Base-by-base conservation (phyloP, 331 rosid species). In the Pyracantha coccinea region DNA sequence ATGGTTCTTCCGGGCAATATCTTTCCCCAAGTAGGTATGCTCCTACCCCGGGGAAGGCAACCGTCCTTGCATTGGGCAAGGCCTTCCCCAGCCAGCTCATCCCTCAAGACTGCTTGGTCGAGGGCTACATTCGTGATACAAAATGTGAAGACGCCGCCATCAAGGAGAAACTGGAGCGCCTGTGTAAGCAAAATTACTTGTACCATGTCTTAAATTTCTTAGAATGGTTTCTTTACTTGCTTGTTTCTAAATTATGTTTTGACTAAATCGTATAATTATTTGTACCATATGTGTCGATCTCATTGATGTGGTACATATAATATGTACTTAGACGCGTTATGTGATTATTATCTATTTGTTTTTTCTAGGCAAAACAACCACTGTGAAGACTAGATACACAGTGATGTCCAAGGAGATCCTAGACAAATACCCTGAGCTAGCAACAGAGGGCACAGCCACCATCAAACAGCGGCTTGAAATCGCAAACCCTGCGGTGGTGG, bases 331-430 rank as follows among this genome's bases (percentile, higher is more conserved):
- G 8, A 24, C 8, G 31, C 5, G 8, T 25, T 14, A 25, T 13
- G 33, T 25, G 66, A 60, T 60, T 0, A 60, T 50, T 16, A 6
- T 50, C 7, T 50, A 0, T 66, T 28, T 58, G 28, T 52, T 29
- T 72, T 75, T 8, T 38, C 4, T 53, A 95, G 99, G 99, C 61
- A 92, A 89, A 82, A 95, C 93, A 64, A 95, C 98, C 6, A 95
- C 99, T 8, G 98, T 95, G 84, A 92, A 88, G 92, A 95, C 96
- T 10, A 89, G 99, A 52, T 92, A 95, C 86, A 95, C 99, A 59
- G 97, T 95, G 27, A 95, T 95, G 99, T 90, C 90, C 21, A 95
- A 92, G 89, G 97, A 92, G 80, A 94, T 94, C 33, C 88, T 92
- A 9, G 98, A 90, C 77, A 86, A 89, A 59, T 86, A 92, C 80